Evolutionary conservation across 768 basidiomycete species (phyloP), one percentile per base, ranked within the genome.

Genomic region (Heimioporus sp.): DNA sequence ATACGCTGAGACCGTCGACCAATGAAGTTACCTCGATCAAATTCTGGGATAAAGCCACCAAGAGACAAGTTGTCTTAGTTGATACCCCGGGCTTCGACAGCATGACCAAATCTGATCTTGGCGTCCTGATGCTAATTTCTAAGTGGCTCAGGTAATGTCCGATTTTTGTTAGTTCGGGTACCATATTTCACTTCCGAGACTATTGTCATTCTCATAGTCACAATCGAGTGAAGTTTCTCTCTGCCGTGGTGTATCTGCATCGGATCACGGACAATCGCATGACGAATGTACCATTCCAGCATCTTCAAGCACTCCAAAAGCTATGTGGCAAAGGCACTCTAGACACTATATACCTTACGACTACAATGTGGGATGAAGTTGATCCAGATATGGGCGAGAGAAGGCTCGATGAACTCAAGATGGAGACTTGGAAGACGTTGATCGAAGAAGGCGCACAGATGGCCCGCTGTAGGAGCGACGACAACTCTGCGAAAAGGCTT

Each of bases 191-290:
- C 31, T 19, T 7, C 20, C 15, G 13, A n/a, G 2, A 20, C 4
- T 28, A 13, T 16, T 15, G 1, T 24, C 30, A 13, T 11, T 15
- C 24, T 10, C n/a, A 15, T 20, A 64, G 59, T 19, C 55, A 58
- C 24, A 39, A 35, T 10, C 40, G 41, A 10, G 4, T 45, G 3
- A 58, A 53, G 10, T 40, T 52, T n/a, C 63, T 76, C 1, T 56
- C 67, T 10, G 73, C 67, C 2, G 65, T 76, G 24, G 16, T 76
- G 17, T 76, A 74, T 51, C 51, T 75, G 12, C 75, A 76, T 51
- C 65, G 70, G 15, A 76, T 76, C 36, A 63, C 71, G 9, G 72
- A 74, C 39, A 68, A 69, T 45, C 65, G 73, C 1, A 67, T 75
- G 65, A 62, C 61, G 0, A 74, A 68, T 17, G 58, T 68, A 1